phyloP scores from a whole-genome alignment of 768 basidiomycete genomes.

The Cyclocybe cylindracea region DNA sequence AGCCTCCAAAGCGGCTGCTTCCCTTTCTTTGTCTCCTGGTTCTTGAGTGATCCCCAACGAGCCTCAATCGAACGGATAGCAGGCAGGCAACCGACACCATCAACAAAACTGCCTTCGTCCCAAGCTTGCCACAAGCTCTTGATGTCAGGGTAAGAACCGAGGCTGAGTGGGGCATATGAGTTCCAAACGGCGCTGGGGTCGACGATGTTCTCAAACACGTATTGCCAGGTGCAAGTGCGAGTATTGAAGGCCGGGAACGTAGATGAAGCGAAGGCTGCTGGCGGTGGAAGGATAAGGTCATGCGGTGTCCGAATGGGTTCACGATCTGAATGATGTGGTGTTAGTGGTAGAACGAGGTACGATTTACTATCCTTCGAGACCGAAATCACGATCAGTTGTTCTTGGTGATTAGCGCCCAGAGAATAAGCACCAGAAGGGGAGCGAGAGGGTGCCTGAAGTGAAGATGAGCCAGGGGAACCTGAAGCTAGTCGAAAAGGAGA shows the following conservation, averaged over 20 bases:
- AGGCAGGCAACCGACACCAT: slow-evolving; percentile 4
- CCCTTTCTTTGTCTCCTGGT: slow-evolving; percentile 5
- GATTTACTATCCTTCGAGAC: too few relatives aligned
- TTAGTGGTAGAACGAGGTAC: too few relatives aligned
- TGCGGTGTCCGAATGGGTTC: too few relatives aligned
- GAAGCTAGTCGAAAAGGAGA: too few relatives aligned
- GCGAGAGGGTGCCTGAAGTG: too few relatives aligned
- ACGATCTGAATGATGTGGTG: too few relatives aligned
- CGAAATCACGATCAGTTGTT: too few relatives aligned
- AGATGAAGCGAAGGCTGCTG: too few relatives aligned
- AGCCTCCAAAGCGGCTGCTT: slow-evolving; percentile 7
- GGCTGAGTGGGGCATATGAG: slow-evolving; percentile 6
- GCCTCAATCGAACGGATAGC: slow-evolving; percentile 6
- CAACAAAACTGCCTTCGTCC: slow-evolving; percentile 10
- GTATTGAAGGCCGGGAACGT: not conserved
- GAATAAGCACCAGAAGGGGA: too few relatives aligned
- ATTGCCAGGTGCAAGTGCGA: slow-evolving; percentile 4
- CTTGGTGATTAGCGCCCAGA: too few relatives aligned
- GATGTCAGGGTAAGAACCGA: slow-evolving; percentile 8
- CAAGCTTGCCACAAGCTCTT: slow-evolving; percentile 8
- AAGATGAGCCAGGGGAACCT: too few relatives aligned
- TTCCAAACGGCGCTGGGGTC: slow-evolving; percentile 7
- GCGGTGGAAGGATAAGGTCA: too few relatives aligned
- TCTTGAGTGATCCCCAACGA: slow-evolving; percentile 8
- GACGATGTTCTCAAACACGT: slow-evolving; percentile 1